Percentiles rank a stretch among this genome's conserved stretches.
phyloP scores from a whole-genome alignment of 1,284 basidiomycete species.

The Takashimella tepidaria region DNA sequence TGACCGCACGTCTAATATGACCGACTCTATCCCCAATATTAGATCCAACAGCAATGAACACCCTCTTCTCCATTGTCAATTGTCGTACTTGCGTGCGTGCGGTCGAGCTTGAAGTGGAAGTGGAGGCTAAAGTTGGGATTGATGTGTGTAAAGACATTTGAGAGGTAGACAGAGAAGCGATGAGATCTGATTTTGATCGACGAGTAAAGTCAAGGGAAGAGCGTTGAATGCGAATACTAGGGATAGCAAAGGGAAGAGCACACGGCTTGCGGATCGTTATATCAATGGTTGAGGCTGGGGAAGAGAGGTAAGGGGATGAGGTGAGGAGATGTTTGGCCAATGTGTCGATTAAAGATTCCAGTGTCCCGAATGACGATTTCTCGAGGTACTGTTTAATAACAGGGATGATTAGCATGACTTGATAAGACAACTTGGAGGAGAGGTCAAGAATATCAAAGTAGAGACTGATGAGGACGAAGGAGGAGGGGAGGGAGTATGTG shows the following conservation, averaged over 20 bases:
- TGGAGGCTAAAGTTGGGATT: slow-evolving; percentile 14
- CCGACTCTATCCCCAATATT: slow-evolving; percentile 83
- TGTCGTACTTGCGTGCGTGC: neutral
- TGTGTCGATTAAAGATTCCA: slow-evolving; percentile 66
- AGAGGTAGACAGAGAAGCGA: too few species aligned
- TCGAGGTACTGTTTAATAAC: slow-evolving; percentile 43
- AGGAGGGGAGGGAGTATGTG: too few species aligned
- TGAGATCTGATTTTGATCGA: neutral
- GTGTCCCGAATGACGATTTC: slow-evolving; percentile 59
- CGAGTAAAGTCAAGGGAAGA: slow-evolving; percentile 47
- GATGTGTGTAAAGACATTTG: too few species aligned
- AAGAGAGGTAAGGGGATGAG: slow-evolving; percentile 20
- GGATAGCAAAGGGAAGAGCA: slow-evolving; percentile 66
- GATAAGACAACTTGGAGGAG: too few species aligned
- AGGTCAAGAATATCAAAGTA: too few species aligned
- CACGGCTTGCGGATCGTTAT: slow-evolving; percentile 70
- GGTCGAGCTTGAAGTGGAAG: neutral
- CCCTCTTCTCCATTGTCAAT: slow-evolving; percentile 32
- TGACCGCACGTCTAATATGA: slow-evolving; percentile 74
- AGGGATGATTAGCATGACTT: too few species aligned
- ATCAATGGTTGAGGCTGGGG: slow-evolving; percentile 41
- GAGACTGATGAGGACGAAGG: too few species aligned
- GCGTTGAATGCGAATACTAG: slow-evolving; percentile 60
- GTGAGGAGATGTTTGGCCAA: slow-evolving; percentile 52
- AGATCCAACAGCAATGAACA: slow-evolving; percentile 76